A percentile compares a stretch with the other conserved stretches of the same genome.
Conservation (phyloP, 148 eudicot genomes). For the Cornus controversa region DNA sequence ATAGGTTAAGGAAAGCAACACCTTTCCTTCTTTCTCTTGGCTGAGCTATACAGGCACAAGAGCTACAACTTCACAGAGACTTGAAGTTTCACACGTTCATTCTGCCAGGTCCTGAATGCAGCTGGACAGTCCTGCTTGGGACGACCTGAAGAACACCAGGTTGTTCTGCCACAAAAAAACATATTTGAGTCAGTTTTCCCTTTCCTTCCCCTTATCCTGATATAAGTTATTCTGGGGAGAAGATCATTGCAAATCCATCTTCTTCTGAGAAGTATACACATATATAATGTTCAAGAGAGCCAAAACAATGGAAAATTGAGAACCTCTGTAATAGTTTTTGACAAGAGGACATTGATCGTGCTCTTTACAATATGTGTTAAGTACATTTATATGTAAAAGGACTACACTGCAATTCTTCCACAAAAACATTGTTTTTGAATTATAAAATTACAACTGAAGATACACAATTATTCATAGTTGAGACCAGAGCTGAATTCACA, state of each 20-base stretch:
- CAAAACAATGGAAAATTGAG: background rate
- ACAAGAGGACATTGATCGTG: background rate
- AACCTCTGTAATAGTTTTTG: background rate
- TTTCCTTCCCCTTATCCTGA: background rate
- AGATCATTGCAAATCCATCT: background rate
- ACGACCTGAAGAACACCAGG: constrained; percentile 87
- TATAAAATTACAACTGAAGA: background rate
- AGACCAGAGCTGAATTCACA: no score
- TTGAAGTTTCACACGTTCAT: constrained; percentile 9
- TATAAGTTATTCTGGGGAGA: background rate
- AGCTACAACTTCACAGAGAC: background rate
- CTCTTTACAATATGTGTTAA: no score
- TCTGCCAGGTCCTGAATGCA: constrained; percentile 56
- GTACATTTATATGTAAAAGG: no score
- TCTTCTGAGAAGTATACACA: background rate
- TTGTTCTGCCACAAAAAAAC: constrained; percentile 57
- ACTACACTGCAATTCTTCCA: no score
- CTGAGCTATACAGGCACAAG: background rate
- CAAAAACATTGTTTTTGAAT: no score
- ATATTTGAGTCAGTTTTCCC: background rate
- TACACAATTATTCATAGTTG: background rate
- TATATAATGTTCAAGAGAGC: background rate
- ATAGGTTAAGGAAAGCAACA: background rate
- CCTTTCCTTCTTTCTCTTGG: no score
- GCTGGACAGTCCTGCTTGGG: constrained; percentile 55